These are phyloP conservation scores for Lentinula raphanica DNA, from an alignment of 768 basidiomycete genomes.

Conservation along the genomic window DNA sequence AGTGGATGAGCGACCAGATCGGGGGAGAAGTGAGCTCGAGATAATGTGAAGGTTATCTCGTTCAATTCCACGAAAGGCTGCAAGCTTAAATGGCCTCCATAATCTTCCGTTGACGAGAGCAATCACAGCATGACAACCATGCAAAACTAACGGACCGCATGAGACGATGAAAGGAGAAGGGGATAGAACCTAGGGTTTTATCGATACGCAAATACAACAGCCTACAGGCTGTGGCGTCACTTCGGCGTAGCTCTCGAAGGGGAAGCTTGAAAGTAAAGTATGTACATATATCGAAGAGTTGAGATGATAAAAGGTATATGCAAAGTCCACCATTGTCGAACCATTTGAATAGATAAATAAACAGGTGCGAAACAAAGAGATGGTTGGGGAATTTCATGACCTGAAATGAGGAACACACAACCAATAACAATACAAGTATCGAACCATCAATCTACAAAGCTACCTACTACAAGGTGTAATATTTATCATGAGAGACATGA, in stretches of 20 bases:
- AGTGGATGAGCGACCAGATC: too few relatives aligned
- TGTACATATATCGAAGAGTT: not conserved
- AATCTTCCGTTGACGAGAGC: too few relatives aligned
- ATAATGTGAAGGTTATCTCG: not conserved
- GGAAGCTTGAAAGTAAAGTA: too few relatives aligned
- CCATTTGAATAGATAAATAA: not conserved
- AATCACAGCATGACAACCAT: too few relatives aligned
- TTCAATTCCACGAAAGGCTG: not conserved
- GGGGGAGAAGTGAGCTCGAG: too few relatives aligned
- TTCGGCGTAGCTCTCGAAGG: too few relatives aligned
- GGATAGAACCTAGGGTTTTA: not conserved
- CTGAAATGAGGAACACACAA: not conserved
- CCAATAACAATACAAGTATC: not conserved
- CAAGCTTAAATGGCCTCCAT: not conserved
- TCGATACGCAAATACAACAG: not conserved
- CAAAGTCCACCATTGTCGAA: not conserved
- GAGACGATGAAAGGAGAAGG: not conserved
- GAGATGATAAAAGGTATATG: not conserved
- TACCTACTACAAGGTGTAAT: not conserved
- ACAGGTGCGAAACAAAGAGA: not conserved
- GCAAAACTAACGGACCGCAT: not conserved
- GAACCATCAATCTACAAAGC: not conserved
- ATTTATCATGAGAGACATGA: not conserved
- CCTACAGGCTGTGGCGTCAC: not conserved
- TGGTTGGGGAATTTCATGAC: not conserved